Evolutionary conservation across 2,329 filamentous ascomycete genomes (phyloP).

Genomic region (Myriosclerotinia curreyana): DNA sequence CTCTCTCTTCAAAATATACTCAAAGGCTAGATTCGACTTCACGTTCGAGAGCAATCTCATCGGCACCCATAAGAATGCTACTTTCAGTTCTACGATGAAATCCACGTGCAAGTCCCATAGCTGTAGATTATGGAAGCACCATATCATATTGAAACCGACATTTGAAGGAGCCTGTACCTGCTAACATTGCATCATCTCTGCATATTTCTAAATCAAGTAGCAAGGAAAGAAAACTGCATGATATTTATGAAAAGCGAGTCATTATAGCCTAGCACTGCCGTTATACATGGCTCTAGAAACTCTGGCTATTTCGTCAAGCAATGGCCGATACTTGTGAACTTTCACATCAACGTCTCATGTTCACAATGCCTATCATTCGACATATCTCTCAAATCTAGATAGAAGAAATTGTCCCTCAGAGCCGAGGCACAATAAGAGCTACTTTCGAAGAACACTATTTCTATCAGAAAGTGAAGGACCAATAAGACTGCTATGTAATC

Average conservation of each 20-base stretch:
- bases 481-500: background rate
- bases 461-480: background rate
- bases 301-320: background rate
- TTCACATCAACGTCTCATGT: no score
- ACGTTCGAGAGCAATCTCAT: background rate
- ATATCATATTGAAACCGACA: background rate
- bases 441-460: no score
- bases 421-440: background rate
- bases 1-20: no score
- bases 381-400: background rate
- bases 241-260: background rate
- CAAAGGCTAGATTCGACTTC: background rate
- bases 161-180: background rate
- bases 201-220: background rate
- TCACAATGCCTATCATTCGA: background rate
- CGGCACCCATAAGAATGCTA: background rate
- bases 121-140: background rate
- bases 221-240: background rate
- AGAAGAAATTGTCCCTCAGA: background rate
- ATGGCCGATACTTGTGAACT: background rate
- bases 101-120: background rate
- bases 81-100: background rate
- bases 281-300: background rate
- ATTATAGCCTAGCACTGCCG: no score
- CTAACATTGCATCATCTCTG: background rate